phyloP scores from a whole-genome alignment of 768 basidiomycete genomes.

The Auriscalpium microsporum region DNA sequence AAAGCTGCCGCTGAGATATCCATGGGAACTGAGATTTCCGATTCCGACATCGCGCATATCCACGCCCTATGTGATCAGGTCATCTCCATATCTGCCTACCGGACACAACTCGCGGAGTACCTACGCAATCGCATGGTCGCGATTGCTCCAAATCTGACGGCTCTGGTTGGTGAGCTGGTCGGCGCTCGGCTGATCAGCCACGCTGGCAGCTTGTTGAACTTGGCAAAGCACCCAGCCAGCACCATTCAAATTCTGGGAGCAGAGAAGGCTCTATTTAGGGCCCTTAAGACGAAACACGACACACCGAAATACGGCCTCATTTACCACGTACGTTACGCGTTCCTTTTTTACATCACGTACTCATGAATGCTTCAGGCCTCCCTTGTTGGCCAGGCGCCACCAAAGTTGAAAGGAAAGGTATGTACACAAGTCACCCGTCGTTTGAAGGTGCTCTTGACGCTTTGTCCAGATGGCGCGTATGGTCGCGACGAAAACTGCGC shows the following conservation, averaged over 20 bases:
- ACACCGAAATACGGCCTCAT: constrained; percentile 99
- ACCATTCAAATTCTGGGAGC: constrained; percentile 73
- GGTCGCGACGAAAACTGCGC: constrained; percentile 97
- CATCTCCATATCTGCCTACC: constrained; percentile 92
- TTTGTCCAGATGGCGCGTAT: constrained; percentile 86
- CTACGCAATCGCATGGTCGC: constrained; percentile 96
- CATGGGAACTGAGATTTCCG: constrained; percentile 99
- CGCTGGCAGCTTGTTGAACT: constrained; percentile 59
- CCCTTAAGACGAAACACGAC: constrained; percentile 80
- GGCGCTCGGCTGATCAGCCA: constrained; percentile 70
- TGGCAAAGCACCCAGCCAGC: constrained; percentile 73
- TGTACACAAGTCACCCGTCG: constrained; percentile 9
- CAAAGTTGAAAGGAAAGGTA: constrained; percentile 96
- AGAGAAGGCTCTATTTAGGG: constrained; percentile 71
- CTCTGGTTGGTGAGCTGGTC: constrained; percentile 71
- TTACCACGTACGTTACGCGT: constrained; percentile 70
- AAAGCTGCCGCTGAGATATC: constrained; percentile 96
- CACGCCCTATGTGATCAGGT: constrained; percentile 96
- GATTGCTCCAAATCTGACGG: constrained; percentile 93
- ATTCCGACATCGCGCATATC: constrained; percentile 94
- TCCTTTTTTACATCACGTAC: constrained; percentile 1
- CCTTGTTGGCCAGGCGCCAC: constrained; percentile 92
- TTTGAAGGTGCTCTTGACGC: background rate
- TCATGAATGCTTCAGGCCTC: constrained; percentile 53
- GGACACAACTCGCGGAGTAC: constrained; percentile 92